Evolutionary conservation across 192 early-diverging fungal species (phyloP).

Genomic region (Phycomyces nitens): DNA sequence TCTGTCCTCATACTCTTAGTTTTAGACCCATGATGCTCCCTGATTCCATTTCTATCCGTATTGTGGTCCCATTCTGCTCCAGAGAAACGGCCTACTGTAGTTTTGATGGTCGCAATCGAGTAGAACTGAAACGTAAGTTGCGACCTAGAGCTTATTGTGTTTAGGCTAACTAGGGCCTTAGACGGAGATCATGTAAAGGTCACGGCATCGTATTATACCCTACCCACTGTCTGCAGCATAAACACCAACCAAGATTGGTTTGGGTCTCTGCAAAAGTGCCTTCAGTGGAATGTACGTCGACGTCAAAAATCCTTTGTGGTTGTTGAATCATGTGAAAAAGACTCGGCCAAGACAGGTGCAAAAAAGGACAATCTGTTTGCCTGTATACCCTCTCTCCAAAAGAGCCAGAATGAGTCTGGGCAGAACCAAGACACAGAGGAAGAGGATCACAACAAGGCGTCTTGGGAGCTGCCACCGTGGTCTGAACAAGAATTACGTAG

Average conservation of each 20-base stretch:
- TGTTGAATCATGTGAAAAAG: constrained; percentile 27
- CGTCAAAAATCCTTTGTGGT: constrained; percentile 76
- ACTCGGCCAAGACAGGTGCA: not conserved
- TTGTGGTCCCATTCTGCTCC: constrained; percentile 76
- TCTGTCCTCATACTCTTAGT: constrained; percentile 89
- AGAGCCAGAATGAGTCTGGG: not conserved
- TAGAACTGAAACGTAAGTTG: constrained; percentile 70
- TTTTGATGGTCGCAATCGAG: constrained; percentile 89
- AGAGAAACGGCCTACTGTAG: constrained; percentile 86
- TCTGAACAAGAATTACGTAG: constrained; percentile 10
- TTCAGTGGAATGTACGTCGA: constrained; percentile 91
- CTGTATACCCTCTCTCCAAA: not conserved
- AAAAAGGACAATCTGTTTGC: constrained; percentile 4
- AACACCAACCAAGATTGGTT: constrained; percentile 88
- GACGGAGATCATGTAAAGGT: constrained; percentile 85
- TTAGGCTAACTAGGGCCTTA: constrained; percentile 15
- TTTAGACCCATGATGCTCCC: constrained; percentile 96
- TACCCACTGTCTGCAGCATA: constrained; percentile 79
- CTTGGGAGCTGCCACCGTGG: constrained; percentile 8
- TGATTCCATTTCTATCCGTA: constrained; percentile 79
- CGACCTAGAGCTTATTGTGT: too few relatives aligned
- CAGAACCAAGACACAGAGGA: not conserved
- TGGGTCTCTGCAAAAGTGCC: constrained; percentile 69
- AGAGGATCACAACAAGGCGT: not conserved
- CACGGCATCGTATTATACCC: constrained; percentile 75